A percentile compares a stretch with the other conserved stretches of the same genome.
phyloP scores from a whole-genome alignment of 2,329 filamentous ascomycete species.

The Diaporthe sp. region DNA sequence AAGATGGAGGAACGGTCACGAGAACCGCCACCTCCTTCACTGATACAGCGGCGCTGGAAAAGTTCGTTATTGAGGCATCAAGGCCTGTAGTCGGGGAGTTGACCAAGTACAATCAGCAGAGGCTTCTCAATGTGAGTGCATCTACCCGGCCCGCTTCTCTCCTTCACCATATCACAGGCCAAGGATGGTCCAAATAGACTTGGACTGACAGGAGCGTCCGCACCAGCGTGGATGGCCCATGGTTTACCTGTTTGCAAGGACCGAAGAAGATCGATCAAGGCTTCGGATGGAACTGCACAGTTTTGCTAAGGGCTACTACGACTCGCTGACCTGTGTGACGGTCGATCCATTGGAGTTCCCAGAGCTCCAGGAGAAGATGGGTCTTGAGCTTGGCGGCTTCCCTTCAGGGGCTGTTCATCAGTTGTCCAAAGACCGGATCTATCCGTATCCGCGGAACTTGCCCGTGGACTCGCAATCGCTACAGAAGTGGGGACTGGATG shows the following conservation, averaged over 20 bases:
- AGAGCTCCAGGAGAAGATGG: conserved; percentile 50
- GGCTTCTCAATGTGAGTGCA: conserved; percentile 52
- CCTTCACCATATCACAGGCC: not conserved
- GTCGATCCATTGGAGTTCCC: conserved; percentile 55
- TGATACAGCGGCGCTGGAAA: conserved; percentile 45
- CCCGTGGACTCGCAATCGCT: conserved; percentile 48
- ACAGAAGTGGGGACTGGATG: conserved; percentile 54
- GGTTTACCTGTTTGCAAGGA: conserved; percentile 54
- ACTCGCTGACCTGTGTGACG: conserved; percentile 52
- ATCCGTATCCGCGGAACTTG: conserved; percentile 52
- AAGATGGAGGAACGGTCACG: conserved; percentile 49
- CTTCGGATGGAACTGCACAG: conserved; percentile 49
- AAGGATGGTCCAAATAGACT: not conserved
- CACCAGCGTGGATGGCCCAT: conserved; percentile 53
- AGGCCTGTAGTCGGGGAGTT: conserved; percentile 52
- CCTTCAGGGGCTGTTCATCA: conserved; percentile 54
- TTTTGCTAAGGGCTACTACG: conserved; percentile 52
- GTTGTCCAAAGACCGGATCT: conserved; percentile 53
- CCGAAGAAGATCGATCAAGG: conserved; percentile 47
- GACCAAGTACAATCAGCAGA: conserved; percentile 50
- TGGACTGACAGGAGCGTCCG: conserved; percentile 11
- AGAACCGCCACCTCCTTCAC: conserved; percentile 42
- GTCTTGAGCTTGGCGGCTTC: conserved; percentile 48
- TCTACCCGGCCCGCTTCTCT: not conserved
- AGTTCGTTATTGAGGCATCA: conserved; percentile 48